Evolutionary conservation across 108 stramenopile genomes (phyloP).

Genomic region (Conticribra weissflogii): DNA sequence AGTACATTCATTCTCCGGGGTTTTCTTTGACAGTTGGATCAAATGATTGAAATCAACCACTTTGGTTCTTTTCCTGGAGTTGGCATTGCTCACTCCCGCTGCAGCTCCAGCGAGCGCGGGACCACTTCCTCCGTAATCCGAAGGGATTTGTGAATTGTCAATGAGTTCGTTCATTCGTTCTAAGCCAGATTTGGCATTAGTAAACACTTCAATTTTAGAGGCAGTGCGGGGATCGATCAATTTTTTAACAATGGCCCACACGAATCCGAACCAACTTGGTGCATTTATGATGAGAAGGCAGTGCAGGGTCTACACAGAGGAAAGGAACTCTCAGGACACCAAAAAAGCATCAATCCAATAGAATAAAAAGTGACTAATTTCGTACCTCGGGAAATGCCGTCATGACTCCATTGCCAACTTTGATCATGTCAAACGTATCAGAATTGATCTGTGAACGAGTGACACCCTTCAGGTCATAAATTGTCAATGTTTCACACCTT

Average conservation of each 20-base stretch:
- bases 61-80: constrained; percentile 4
- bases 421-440: constrained; percentile 47
- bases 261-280: constrained; percentile 44
- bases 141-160: constrained; percentile 41
- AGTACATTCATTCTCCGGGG: constrained; percentile 9
- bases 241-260: constrained; percentile 41
- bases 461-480: constrained; percentile 48
- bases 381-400: constrained; percentile 39
- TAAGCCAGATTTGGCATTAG: constrained; percentile 28
- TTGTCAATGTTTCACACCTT: constrained; percentile 30
- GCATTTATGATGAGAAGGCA: constrained; percentile 48
- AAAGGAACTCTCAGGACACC: neutral
- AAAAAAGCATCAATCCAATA: neutral
- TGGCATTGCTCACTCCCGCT: neutral
- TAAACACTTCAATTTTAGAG: constrained; percentile 50
- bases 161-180: constrained; percentile 40
- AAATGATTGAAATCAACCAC: constrained; percentile 31
- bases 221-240: constrained; percentile 49
- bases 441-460: constrained; percentile 27
- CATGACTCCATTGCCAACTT: constrained; percentile 39
- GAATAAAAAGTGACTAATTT: neutral
- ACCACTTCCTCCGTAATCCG: constrained; percentile 39
- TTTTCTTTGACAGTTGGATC: constrained; percentile 25
- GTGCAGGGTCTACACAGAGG: constrained; percentile 24
- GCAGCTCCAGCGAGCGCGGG: constrained; percentile 36